These are phyloP conservation scores for Rhodotorula sp. DNA, from an alignment of 1,284 basidiomycete species.

Conservation along the genomic window DNA sequence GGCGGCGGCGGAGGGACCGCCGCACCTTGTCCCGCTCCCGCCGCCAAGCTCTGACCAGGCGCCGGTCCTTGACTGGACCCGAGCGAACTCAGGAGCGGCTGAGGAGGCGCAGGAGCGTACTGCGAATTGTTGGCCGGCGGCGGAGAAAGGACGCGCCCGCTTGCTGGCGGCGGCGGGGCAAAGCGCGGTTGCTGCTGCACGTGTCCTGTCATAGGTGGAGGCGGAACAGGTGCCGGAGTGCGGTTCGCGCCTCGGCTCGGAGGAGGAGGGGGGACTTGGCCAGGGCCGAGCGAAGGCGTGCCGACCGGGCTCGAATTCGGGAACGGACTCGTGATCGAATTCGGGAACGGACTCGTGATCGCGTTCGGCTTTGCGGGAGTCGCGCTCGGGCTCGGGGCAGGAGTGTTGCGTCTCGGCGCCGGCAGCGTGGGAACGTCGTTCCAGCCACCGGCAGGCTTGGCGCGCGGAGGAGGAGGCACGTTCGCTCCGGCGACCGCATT, in stretches of 20 bases:
- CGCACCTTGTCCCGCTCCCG: not conserved
- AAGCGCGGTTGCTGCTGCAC: conserved; percentile 40
- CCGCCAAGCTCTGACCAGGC: not conserved
- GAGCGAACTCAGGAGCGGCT: not conserved
- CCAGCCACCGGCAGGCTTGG: conserved; percentile 69
- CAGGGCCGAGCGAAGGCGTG: conserved; percentile 33
- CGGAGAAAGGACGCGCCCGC: conserved; percentile 5
- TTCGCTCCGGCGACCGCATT: conserved; percentile 51
- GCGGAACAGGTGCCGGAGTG: conserved; percentile 41
- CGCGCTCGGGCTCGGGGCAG: conserved; percentile 52
- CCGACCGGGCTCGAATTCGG: conserved; percentile 10
- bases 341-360: conserved; percentile 88
- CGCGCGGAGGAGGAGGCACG: conserved; percentile 47
- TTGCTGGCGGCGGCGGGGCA: conserved; percentile 44
- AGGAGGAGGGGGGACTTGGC: conserved; percentile 44
- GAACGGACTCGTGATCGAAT: conserved; percentile 53
- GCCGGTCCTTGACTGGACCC: not conserved
- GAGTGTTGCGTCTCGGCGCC: conserved; percentile 48
- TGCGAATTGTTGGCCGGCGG: conserved; percentile 9
- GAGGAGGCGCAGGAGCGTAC: conserved; percentile 5
- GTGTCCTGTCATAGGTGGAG: conserved; percentile 45
- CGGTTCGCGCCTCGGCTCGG: conserved; percentile 42
- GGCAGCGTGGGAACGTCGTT: conserved; percentile 75
- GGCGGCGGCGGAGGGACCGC: conserved; percentile 1
- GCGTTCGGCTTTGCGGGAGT: conserved; percentile 59